phyloP scores from a whole-genome alignment of 2,329 filamentous ascomycete species.

The Colletotrichum lindemuthianum region DNA sequence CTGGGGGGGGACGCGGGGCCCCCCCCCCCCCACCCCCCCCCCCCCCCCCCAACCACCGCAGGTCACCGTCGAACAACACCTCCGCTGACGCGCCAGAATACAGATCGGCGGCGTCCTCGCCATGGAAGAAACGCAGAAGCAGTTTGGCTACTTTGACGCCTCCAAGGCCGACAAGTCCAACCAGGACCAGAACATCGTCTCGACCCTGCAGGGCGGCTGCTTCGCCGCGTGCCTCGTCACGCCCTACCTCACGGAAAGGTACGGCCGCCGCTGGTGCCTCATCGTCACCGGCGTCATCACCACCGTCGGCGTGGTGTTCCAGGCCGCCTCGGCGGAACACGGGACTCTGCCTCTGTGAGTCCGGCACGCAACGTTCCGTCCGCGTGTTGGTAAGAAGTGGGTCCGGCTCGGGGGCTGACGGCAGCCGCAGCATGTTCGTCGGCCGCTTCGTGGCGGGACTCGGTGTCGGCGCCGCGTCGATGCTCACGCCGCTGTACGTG shows the following conservation, averaged over 20 bases:
- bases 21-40: too few relatives aligned
- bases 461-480: constrained; percentile 61
- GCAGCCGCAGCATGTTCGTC: constrained; percentile 66
- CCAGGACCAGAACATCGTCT: constrained; percentile 73
- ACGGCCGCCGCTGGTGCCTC: constrained; percentile 65
- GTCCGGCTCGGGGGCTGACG: background rate
- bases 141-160: constrained; percentile 46
- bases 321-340: constrained; percentile 61
- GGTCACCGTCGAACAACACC: background rate
- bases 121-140: constrained; percentile 65
- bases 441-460: constrained; percentile 66
- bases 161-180: constrained; percentile 53
- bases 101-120: constrained; percentile 72
- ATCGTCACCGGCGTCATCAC: constrained; percentile 65
- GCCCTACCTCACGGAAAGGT: constrained; percentile 63
- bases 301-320: constrained; percentile 70
- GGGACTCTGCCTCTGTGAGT: constrained; percentile 1
- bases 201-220: constrained; percentile 75
- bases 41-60: constrained; percentile 46
- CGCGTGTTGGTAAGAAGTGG: too few relatives aligned
- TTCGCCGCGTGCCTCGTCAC: constrained; percentile 71
- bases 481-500: constrained; percentile 55
- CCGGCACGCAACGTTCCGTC: background rate
- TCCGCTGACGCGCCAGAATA: constrained; percentile 50
- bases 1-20: too few relatives aligned